Evolutionary conservation across 139 green algal genomes (phyloP).

Genomic region (Tetradesmus lagerheimii): DNA sequence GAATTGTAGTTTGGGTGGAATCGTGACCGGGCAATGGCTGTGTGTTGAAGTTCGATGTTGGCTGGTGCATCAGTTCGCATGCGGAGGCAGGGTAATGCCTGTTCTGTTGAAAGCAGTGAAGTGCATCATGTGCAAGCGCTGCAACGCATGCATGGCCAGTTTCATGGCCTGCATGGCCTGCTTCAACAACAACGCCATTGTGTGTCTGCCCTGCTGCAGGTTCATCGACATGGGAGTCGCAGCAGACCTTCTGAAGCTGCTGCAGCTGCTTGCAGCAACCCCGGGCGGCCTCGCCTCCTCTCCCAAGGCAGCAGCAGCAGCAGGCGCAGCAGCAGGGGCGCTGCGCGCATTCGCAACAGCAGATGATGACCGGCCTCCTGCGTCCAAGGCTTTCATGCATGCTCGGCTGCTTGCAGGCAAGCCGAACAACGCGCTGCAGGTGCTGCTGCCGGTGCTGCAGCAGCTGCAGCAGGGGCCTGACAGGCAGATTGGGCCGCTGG

Average conservation of each 20-base stretch:
- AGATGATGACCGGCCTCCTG: conserved; percentile 68
- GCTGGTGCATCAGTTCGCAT: no score
- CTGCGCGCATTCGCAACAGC: conserved; percentile 64
- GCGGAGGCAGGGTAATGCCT: no score
- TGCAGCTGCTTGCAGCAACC: neutral
- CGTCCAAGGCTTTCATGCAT: conserved; percentile 66
- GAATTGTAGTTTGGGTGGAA: no score
- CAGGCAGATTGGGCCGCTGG: neutral
- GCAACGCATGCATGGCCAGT: no score
- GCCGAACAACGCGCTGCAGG: conserved; percentile 42
- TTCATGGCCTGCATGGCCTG: no score
- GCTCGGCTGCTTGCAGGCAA: conserved; percentile 55
- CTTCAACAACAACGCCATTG: no score
- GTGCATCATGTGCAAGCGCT: no score
- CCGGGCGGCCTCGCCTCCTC: neutral
- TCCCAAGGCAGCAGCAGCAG: neutral
- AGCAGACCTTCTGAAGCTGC: conserved; percentile 33
- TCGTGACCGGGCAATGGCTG: no score
- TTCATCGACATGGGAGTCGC: conserved; percentile 43
- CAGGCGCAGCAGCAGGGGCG: conserved; percentile 52
- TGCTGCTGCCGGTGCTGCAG: conserved; percentile 47
- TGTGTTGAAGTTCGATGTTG: no score
- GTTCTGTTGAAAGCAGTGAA: no score
- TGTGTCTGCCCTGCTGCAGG: conserved; percentile 15
- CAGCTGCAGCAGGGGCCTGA: conserved; percentile 28